Evolutionary conservation across 345 rosid species (phyloP), one percentile per base, ranked within the genome.

Genomic region (Iberis pinnata): DNA sequence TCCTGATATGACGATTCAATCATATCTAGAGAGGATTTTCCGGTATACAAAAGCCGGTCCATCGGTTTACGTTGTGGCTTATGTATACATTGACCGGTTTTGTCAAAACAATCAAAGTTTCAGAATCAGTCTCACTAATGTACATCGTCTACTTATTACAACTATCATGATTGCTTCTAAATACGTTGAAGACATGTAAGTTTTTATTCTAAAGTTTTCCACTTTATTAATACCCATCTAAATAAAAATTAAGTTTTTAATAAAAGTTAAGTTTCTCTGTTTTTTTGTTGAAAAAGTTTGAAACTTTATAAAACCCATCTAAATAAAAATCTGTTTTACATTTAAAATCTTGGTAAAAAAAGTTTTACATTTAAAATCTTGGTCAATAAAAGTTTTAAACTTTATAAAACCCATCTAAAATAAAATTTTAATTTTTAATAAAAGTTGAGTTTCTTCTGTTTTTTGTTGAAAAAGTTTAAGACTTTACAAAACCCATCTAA

Each of bases 101-200:
- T 83, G 86, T 64, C 86, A 86, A 40, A 79, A 76, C 13, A 78
- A 83, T 65, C 78, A 86, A 1, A 86, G 76, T 48, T 89, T 84
- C 17, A 65, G 83, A 37, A 76, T 89, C 75, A 69, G 65, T 56
- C 62, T 79, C 2, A 76, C 78, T 52, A 89, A 86, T 56, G 97
- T 80, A 12, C 83, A 89, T 52, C 70, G 95, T 40, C 82, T 89
- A 49, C 88, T 89, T 29, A 73, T 89, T 33, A 86, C 88, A 1
- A 79, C 95, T 0, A 78, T 89, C 77, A 86, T 86, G 95, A 76
- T 84, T 51, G 90, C 97, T 53, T 86, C 97, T 29, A 89, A 89
- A 53, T 86, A 83, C 58, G 94, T 80, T 1, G 95, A 89, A 58
- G 95, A 89, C 76, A 73, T 86, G 97, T 86, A 64, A 82, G 94